Percentiles rank a stretch among this genome's conserved stretches.
These are phyloP conservation scores for Puccinia horiana DNA, from an alignment of 1,284 basidiomycete genomes.

Conservation along the genomic window DNA sequence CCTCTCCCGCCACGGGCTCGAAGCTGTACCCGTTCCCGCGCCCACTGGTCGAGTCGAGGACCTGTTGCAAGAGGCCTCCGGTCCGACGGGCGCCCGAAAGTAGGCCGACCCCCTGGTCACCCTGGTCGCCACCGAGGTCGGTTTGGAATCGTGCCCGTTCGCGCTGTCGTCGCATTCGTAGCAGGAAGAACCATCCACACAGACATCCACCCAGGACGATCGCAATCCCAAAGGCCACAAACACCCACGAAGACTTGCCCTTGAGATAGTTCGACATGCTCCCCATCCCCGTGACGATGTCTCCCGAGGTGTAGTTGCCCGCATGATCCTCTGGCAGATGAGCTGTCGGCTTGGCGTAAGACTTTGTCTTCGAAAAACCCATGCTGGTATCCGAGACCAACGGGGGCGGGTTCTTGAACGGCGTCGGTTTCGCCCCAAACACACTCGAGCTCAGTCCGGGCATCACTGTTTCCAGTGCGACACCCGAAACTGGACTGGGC, in stretches of 20 bases:
- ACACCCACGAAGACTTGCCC: conserved; percentile 45
- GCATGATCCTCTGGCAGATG: conserved; percentile 83
- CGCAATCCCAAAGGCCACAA: conserved; percentile 49
- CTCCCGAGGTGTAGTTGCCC: conserved; percentile 55
- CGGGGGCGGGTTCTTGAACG: conserved; percentile 32
- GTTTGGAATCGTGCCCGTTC: conserved; percentile 27
- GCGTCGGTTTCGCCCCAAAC: conserved; percentile 24
- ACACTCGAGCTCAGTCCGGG: conserved; percentile 54
- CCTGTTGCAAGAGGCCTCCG: conserved; percentile 56
- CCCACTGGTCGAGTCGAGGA: conserved; percentile 58
- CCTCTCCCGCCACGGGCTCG: conserved; percentile 67
- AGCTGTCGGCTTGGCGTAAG: conserved; percentile 79
- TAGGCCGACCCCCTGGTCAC: conserved; percentile 59
- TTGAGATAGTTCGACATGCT: conserved; percentile 45
- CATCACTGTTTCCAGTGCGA: conserved; percentile 58
- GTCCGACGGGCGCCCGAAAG: conserved; percentile 58
- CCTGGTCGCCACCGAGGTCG: conserved; percentile 53
- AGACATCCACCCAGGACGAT: conserved; percentile 42
- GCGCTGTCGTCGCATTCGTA: conserved; percentile 35
- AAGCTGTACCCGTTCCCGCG: conserved; percentile 65
- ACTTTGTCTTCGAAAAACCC: conserved; percentile 64
- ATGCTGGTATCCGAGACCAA: conserved; percentile 51
- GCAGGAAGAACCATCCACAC: conserved; percentile 43
- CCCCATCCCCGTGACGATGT: conserved; percentile 49
- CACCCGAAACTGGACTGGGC: conserved; percentile 53